phyloP scores from a whole-genome alignment of 1,284 basidiomycete genomes.

The Cutaneotrichosporon spelunceum region DNA sequence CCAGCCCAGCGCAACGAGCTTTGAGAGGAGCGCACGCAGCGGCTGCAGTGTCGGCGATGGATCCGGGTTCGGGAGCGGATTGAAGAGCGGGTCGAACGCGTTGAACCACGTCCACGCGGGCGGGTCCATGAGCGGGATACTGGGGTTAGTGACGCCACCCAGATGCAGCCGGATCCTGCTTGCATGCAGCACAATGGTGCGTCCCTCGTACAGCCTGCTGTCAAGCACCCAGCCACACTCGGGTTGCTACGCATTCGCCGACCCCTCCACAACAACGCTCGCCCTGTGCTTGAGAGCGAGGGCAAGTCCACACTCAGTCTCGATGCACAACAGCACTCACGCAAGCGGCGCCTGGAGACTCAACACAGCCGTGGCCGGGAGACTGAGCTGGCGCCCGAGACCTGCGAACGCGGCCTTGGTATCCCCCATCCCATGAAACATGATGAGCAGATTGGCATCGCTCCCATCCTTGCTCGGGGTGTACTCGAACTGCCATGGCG shows the following conservation, averaged over 20 bases:
- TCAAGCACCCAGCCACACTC: background rate
- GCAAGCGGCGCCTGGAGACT: conserved; percentile 73
- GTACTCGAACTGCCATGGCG: conserved; percentile 45
- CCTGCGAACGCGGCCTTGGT: conserved; percentile 71
- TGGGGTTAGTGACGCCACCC: conserved; percentile 49
- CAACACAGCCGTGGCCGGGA: conserved; percentile 81
- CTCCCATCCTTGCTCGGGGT: conserved; percentile 60
- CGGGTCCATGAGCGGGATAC: conserved; percentile 73
- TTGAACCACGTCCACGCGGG: conserved; percentile 82
- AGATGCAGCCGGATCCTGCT: too few relatives aligned
- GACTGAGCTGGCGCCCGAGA: conserved; percentile 67
- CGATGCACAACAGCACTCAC: conserved; percentile 47
- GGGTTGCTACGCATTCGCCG: too few relatives aligned
- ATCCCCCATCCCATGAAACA: conserved; percentile 86
- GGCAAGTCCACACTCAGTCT: background rate
- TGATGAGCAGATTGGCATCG: conserved; percentile 79
- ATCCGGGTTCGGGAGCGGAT: conserved; percentile 69
- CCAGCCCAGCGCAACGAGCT: conserved; percentile 63
- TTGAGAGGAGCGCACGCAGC: conserved; percentile 58
- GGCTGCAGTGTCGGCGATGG: conserved; percentile 57
- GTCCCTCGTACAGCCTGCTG: background rate
- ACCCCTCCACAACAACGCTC: too few relatives aligned
- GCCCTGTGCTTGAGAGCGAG: conserved; percentile 6
- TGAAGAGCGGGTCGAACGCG: conserved; percentile 74
- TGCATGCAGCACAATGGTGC: background rate